Evolutionary conservation across 2,329 filamentous ascomycete species (phyloP).

Genomic region (Ciborinia camelliae): DNA sequence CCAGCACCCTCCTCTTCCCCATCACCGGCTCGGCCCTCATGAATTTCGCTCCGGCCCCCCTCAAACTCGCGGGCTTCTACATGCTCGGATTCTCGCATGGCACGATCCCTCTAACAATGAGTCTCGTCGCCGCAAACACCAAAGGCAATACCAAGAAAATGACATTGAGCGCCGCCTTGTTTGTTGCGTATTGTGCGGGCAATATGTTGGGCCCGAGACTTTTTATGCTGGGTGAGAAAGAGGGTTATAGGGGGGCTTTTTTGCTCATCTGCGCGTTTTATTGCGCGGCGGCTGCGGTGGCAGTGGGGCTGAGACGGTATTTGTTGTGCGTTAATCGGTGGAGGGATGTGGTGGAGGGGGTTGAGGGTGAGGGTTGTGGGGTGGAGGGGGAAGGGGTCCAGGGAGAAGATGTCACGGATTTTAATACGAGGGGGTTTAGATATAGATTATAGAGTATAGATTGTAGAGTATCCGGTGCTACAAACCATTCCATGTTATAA

Average conservation of each 20-base stretch:
- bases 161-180: conserved; percentile 32
- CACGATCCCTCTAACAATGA: conserved; percentile 35
- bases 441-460: conserved; percentile 12
- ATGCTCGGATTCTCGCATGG: conserved; percentile 25
- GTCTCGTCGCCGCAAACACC: conserved; percentile 35
- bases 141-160: conserved; percentile 38
- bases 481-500: no score
- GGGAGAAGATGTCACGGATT: neutral
- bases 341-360: conserved; percentile 12
- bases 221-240: conserved; percentile 23
- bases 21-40: conserved; percentile 36
- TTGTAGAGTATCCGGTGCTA: no score
- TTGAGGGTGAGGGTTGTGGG: neutral
- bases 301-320: conserved; percentile 27
- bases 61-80: conserved; percentile 37
- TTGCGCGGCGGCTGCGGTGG: conserved; percentile 21
- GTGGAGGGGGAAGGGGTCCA: neutral
- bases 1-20: conserved; percentile 26
- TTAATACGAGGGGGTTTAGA: neutral
- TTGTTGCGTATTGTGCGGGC: conserved; percentile 30
- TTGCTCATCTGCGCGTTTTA: conserved; percentile 32
- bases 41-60: conserved; percentile 26
- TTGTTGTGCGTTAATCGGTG: conserved; percentile 27
- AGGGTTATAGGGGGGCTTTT: conserved; percentile 31
- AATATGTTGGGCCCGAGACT: conserved; percentile 32